Conservation (phyloP, 148 eudicot species). For the Fagopyrum homotropicum region DNA sequence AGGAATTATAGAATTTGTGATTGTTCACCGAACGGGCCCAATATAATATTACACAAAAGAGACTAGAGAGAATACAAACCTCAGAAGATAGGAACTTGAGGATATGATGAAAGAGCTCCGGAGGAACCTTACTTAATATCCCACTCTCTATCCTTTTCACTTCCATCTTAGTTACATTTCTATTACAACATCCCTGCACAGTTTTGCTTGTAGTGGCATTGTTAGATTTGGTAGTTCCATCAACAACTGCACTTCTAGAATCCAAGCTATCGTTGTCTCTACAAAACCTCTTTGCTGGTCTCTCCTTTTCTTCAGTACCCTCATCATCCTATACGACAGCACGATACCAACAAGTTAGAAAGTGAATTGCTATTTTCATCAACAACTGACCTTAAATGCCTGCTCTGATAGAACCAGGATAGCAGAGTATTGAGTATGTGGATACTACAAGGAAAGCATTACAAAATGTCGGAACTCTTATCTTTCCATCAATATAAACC, state of each 20-base stretch:
- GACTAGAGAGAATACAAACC: slow-evolving; percentile 28
- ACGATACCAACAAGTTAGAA: background rate
- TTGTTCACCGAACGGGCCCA: too few species aligned
- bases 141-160: slow-evolving; percentile 50
- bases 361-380: too few species aligned
- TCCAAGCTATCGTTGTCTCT: slow-evolving; percentile 28
- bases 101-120: slow-evolving; percentile 76
- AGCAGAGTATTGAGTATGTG: too few species aligned
- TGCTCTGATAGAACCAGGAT: too few species aligned
- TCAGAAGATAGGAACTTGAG: slow-evolving; percentile 97
- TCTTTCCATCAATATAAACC: too few species aligned
- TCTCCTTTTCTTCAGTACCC: slow-evolving; percentile 26
- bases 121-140: slow-evolving; percentile 65
- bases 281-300: slow-evolving; percentile 47
- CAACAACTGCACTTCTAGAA: slow-evolving; percentile 10
- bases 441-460: too few species aligned
- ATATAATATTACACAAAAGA: background rate
- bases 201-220: slow-evolving; percentile 16
- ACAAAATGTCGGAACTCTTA: too few species aligned
- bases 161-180: slow-evolving; percentile 11
- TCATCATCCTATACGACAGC: slow-evolving; percentile 33
- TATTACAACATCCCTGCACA: slow-evolving; percentile 6
- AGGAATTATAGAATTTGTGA: too few species aligned
- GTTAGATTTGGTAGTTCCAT: slow-evolving; percentile 6
- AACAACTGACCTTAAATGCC: too few species aligned